Base-by-base conservation (phyloP, 1,284 basidiomycete genomes). In the Kwoniella shivajii region DNA sequence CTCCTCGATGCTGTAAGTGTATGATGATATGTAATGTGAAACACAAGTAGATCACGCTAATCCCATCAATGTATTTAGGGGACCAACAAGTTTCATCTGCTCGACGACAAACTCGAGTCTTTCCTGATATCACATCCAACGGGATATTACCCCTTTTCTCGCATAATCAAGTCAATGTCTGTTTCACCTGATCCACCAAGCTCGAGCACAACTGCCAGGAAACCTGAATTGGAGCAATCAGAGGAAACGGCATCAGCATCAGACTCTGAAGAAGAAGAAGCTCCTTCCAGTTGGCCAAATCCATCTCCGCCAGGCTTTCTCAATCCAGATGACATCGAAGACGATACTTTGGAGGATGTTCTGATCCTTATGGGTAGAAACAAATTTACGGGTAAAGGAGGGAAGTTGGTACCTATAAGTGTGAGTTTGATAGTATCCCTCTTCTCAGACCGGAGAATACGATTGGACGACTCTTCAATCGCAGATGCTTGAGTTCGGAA, bases 1-100 rank as follows among this genome's bases (percentile, higher is more conserved):
- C 82, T 99, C 6, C 85, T 88, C 13, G 95, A 99, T 76, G 91
- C 93, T 9, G 88, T 91, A 64, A 68, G 82, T 69, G 18, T 10
- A 24, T 3, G 14, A 22, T 44, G 22, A 14, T 18, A 4, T 26
- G 50, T 39, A 9, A 33, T 53, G n/a, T 24, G 26, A 14, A 26
- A 22, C 10, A 6, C 11, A 36, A 43, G 9, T n/a, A 49, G n/a
- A 51, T 16, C 14, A 39, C 50, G 24, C 30, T 22, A 4, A 34
- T 18, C 16, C 16, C 22, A 14, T 9, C 3, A n/a, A 29, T 31
- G 6, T 13, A 33, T 10, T 24, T 61, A 92, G 85, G 89, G 88
- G 70, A 87, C 86, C 1, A 88, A 89, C 67, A 80, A 80, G 2
- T 95, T 89, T 86, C 83, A 86, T 69, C 86, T 86, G 4, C 77